phyloP scores from a whole-genome alignment of 2,329 filamentous ascomycete genomes.

The Macroventuria anomochaeta region DNA sequence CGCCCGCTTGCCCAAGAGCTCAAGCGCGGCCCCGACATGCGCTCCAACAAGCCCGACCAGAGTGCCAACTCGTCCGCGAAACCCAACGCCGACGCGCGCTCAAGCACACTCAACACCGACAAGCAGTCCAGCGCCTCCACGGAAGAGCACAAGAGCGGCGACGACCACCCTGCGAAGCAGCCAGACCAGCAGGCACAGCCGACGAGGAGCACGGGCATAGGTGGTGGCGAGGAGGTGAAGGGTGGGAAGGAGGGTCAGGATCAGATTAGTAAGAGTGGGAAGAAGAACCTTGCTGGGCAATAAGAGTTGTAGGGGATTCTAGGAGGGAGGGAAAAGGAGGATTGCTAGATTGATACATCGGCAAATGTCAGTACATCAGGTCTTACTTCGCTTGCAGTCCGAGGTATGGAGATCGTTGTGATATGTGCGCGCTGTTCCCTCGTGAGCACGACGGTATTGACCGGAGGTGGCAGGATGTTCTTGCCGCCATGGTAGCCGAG shows the following conservation, averaged over 20 bases:
- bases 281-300: constrained; percentile 15
- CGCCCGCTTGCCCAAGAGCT: constrained; percentile 8
- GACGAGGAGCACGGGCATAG: constrained; percentile 44
- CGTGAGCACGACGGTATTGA: not conserved
- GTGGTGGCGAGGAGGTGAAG: constrained; percentile 33
- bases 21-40: constrained; percentile 27
- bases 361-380: not conserved
- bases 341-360: not conserved
- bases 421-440: not conserved
- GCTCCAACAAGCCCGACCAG: constrained; percentile 30
- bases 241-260: constrained; percentile 44
- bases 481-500: constrained; percentile 11
- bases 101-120: constrained; percentile 37
- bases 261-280: constrained; percentile 21
- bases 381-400: not conserved
- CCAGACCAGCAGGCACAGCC: constrained; percentile 45
- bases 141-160: constrained; percentile 35
- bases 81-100: constrained; percentile 30
- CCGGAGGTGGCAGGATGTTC: not conserved
- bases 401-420: not conserved
- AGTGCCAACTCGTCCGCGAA: constrained; percentile 29
- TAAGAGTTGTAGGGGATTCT: not conserved
- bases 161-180: constrained; percentile 49
- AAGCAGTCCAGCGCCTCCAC: constrained; percentile 41
- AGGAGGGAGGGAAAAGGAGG: not conserved